Evolutionary conservation across 345 rosid genomes (phyloP).

Genomic region (Ceriops zippeliana): DNA sequence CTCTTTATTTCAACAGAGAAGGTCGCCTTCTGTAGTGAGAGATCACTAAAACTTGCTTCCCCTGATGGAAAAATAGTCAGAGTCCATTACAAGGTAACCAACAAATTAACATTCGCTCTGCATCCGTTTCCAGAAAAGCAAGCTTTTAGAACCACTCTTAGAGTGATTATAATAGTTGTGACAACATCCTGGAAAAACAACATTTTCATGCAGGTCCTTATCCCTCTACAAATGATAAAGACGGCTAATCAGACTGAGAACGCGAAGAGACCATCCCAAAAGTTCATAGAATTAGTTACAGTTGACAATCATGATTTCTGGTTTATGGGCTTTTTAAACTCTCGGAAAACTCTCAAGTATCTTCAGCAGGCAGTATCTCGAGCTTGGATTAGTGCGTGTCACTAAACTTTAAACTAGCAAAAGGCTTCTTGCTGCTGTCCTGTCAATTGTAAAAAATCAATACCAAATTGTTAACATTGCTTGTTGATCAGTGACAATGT

Average conservation of each 20-base stretch:
- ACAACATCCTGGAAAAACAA: neutral
- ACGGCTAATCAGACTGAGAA: conserved; percentile 49
- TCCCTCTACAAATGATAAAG: conserved; percentile 57
- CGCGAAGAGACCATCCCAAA: conserved; percentile 60
- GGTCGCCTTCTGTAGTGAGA: conserved; percentile 47
- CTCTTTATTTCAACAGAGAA: conserved; percentile 42
- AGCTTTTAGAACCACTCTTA: neutral
- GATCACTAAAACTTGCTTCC: conserved; percentile 37
- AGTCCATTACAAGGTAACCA: conserved; percentile 37
- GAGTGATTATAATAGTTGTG: neutral
- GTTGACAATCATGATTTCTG: conserved; percentile 77
- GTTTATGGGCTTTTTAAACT: conserved; percentile 83
- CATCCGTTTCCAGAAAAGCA: neutral
- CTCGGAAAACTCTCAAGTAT: conserved; percentile 58
- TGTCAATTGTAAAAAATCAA: conserved; percentile 11
- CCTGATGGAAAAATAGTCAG: conserved; percentile 32
- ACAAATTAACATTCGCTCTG: neutral
- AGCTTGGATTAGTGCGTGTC: conserved; percentile 20
- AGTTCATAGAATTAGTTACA: conserved; percentile 64
- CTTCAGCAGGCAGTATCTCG: conserved; percentile 50
- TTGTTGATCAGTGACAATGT: conserved; percentile 11
- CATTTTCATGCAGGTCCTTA: conserved; percentile 35
- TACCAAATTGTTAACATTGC: conserved; percentile 1
- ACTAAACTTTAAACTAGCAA: conserved; percentile 20
- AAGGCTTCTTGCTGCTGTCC: conserved; percentile 11